Percentiles rank a stretch among this genome's conserved stretches.
Evolutionary conservation across 2,329 filamentous ascomycete species (phyloP).

Genomic region (Pezicula radicicola): DNA sequence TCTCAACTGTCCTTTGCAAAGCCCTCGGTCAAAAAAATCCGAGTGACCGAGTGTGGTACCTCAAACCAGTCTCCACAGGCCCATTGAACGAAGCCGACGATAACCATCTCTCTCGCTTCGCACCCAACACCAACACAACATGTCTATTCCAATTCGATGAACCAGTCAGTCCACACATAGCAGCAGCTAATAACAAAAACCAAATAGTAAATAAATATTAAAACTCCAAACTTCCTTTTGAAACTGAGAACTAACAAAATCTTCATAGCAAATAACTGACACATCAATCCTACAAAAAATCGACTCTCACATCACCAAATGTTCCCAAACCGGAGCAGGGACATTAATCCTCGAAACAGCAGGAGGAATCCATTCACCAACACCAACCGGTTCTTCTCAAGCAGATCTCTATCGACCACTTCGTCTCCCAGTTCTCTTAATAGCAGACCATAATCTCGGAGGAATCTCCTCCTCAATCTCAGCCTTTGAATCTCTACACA

Average conservation of each 20-base stretch:
- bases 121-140: slow-evolving; percentile 50
- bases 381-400: slow-evolving; percentile 72
- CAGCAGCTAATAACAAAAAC: slow-evolving; percentile 41
- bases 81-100: slow-evolving; percentile 67
- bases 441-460: slow-evolving; percentile 73
- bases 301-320: slow-evolving; percentile 40
- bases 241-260: too few species aligned
- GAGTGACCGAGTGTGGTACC: slow-evolving; percentile 54
- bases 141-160: slow-evolving; percentile 70
- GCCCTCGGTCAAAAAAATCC: slow-evolving; percentile 47
- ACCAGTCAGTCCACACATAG: slow-evolving; percentile 75
- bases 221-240: not conserved
- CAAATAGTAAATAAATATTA: not conserved
- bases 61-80: slow-evolving; percentile 83
- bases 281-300: slow-evolving; percentile 47
- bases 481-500: slow-evolving; percentile 71
- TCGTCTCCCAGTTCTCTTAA: slow-evolving; percentile 68
- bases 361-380: slow-evolving; percentile 77
- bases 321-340: slow-evolving; percentile 40
- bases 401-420: slow-evolving; percentile 75
- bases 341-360: slow-evolving; percentile 77
- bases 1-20: slow-evolving; percentile 69
- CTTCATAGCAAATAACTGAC: slow-evolving; percentile 44
- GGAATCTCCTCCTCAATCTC: slow-evolving; percentile 80
- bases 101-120: slow-evolving; percentile 55